These are phyloP conservation scores for Yamadazyma sp. DNA, from an alignment of 805 yeast genomes.

Conservation along the genomic window DNA sequence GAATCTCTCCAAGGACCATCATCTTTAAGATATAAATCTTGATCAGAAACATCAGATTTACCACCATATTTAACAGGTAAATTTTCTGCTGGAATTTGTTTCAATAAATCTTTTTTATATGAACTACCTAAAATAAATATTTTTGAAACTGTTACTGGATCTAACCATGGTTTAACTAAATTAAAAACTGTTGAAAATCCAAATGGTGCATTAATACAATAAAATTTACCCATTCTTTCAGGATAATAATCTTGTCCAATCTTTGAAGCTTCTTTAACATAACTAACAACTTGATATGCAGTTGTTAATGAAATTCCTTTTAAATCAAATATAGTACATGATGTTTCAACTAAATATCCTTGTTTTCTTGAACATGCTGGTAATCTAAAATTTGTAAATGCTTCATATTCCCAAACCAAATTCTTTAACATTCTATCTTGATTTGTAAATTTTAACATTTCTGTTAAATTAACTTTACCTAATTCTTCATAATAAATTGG, in stretches of 20 bases:
- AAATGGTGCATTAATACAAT: slow-evolving; percentile 92
- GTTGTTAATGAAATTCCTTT: slow-evolving; percentile 86
- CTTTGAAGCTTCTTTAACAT: slow-evolving; percentile 87
- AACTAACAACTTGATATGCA: slow-evolving; percentile 79
- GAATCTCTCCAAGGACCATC: slow-evolving; percentile 97
- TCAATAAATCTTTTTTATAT: slow-evolving; percentile 76
- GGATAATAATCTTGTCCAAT: slow-evolving; percentile 98
- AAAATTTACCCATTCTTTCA: slow-evolving; percentile 98
- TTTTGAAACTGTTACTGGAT: slow-evolving; percentile 95
- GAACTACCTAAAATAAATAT: slow-evolving; percentile 80
- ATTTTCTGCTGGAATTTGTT: slow-evolving; percentile 90
- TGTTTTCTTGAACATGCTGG: slow-evolving; percentile 90
- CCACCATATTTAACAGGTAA: slow-evolving; percentile 93
- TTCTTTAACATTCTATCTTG: slow-evolving; percentile 95
- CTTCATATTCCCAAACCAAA: slow-evolving; percentile 95
- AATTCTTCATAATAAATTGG: slow-evolving; percentile 93
- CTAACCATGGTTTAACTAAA: slow-evolving; percentile 87
- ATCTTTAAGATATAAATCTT: slow-evolving; percentile 84
- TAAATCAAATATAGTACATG: slow-evolving; percentile 91
- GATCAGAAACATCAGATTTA: slow-evolving; percentile 59
- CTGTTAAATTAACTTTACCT: slow-evolving; percentile 83
- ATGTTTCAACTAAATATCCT: slow-evolving; percentile 82
- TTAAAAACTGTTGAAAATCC: slow-evolving; percentile 94
- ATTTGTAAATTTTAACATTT: slow-evolving; percentile 89
- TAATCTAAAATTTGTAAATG: slow-evolving; percentile 75